Conservation (phyloP, 179 eudicot genomes). For the Pouteria campechiana region DNA sequence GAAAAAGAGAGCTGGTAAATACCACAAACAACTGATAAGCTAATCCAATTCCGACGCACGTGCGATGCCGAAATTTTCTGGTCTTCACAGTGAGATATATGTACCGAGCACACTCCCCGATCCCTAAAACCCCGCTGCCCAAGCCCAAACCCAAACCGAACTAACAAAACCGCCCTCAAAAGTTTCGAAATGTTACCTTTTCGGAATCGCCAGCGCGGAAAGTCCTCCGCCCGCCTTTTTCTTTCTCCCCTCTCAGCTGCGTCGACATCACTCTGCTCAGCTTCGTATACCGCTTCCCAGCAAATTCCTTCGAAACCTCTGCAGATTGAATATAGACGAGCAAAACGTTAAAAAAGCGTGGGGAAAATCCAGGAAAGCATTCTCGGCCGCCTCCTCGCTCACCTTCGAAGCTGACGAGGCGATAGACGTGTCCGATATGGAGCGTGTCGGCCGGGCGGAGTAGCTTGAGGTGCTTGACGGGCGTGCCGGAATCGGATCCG, state of each 20-base stretch:
- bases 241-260: conserved; percentile 30
- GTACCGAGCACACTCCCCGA: conserved; percentile 7
- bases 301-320: conserved; percentile 68
- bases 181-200: conserved; percentile 9
- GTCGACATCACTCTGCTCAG: conserved; percentile 47
- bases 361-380: neutral
- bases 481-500: conserved; percentile 6
- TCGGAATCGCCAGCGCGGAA: neutral
- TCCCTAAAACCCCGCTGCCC: conserved; percentile 5
- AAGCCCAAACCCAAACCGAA: neutral
- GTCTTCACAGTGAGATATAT: too few species aligned
- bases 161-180: neutral
- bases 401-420: conserved; percentile 71
- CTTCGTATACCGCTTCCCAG: conserved; percentile 49
- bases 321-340: too few species aligned
- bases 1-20: too few species aligned
- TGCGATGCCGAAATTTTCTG: too few species aligned
- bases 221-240: conserved; percentile 2
- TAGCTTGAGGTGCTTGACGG: conserved; percentile 41
- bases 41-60: too few species aligned
- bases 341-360: neutral
- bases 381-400: too few species aligned
- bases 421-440: conserved; percentile 62
- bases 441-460: conserved; percentile 53
- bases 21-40: too few species aligned